These are phyloP conservation scores for Suillus alpinus DNA, from an alignment of 768 basidiomycete species.

Conservation along the genomic window DNA sequence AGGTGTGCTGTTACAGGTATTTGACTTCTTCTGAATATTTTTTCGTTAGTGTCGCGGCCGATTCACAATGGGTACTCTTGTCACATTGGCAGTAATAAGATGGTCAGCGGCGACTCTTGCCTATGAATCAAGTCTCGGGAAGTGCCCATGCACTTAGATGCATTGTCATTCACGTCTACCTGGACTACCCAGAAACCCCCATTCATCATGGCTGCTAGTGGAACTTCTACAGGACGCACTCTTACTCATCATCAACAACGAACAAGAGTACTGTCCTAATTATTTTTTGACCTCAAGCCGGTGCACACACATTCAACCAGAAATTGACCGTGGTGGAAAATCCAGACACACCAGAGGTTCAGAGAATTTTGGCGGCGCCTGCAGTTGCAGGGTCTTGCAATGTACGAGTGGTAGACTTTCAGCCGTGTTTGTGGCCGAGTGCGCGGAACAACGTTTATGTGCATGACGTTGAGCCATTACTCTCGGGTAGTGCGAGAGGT, in stretches of 20 bases:
- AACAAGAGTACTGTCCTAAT: not conserved
- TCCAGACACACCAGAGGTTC: not conserved
- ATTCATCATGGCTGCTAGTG: not conserved
- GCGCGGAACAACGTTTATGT: no score
- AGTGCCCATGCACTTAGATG: not conserved
- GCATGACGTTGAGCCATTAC: not conserved
- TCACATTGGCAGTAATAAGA: no score
- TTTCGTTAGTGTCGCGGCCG: slow-evolving; percentile 17
- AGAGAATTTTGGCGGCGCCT: not conserved
- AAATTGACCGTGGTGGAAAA: not conserved
- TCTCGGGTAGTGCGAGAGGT: no score
- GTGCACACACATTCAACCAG: not conserved
- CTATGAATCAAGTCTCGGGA: not conserved
- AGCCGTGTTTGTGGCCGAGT: no score
- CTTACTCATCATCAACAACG: not conserved
- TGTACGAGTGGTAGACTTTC: not conserved
- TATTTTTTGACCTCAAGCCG: not conserved
- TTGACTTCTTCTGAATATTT: not conserved
- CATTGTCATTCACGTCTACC: not conserved
- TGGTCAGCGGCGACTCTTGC: no score
- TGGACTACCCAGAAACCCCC: not conserved
- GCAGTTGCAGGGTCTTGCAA: not conserved
- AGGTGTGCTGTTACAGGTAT: not conserved
- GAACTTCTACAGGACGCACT: not conserved
- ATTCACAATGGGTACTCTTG: not conserved